Evolutionary conservation across 371 early-diverging fungal species (phyloP), one percentile per base, ranked within the genome.

Genomic region (Mortierella sp.): DNA sequence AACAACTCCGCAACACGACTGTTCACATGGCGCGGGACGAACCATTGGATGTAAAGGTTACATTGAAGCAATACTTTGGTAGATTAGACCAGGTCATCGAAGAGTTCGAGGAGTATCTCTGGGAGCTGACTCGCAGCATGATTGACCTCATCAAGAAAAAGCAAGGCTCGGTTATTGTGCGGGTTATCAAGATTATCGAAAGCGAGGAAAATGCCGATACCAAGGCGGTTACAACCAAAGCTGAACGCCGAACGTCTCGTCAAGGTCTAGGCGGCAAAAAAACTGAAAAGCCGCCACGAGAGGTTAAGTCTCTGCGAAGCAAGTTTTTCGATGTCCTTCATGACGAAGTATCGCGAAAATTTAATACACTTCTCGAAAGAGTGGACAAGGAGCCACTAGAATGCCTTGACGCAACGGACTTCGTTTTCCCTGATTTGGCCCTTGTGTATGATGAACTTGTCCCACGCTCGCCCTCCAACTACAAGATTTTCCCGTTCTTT

Each of bases 401-500:
- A 32, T 86, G 90, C 6, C 75, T 92, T 49, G 93, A 94, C 28
- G 85, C 88, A 9, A 88, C 90, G 0, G 93, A 93, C 13, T 93
- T 94, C 68, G 93, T 98, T 17, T 91, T 95, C 42, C 93, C 96
- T 59, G 97, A 98, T 70, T 87, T 99, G 47, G 92, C 92, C 10
- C 67, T 97, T 47, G 93, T 98, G 0, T 90, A 90, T 65, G 96
- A 98, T 75, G 91, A 94, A 13, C 85, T 99, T 22, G 92, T 89
- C 26, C 96, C 96, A 6, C 89, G 90, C 23, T 96, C 98, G 62
- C 99, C 99, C 3, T 89, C 92, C 58, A 89, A 92, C 57, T 98
- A 96, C 89, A 94, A 94, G 66, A 93, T 97, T 35, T 96, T 96
- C 78, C 94, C 94, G 26, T 92, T 94, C 74, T 97, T 93, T 81